These are phyloP conservation scores for Candida tetrigidarum DNA, from an alignment of 1,139 yeast species.

Conservation along the genomic window DNA sequence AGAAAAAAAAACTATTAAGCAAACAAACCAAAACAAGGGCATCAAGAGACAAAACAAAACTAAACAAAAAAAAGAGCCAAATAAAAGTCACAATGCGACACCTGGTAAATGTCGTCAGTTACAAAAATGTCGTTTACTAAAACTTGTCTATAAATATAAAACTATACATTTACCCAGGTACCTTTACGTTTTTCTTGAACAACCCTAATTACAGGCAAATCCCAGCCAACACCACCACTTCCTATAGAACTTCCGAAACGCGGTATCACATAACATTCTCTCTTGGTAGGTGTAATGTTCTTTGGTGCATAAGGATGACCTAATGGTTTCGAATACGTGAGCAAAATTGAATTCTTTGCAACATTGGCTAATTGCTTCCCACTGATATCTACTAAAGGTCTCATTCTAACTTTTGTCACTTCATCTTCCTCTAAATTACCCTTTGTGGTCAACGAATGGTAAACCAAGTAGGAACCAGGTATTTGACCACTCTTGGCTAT, in stretches of 20 bases:
- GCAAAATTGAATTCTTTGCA: constrained; percentile 70
- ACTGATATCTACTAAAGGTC: constrained; percentile 73
- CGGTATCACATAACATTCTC: constrained; percentile 92
- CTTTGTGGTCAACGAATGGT: constrained; percentile 60
- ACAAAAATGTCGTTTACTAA: neutral
- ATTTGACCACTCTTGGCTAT: constrained; percentile 55
- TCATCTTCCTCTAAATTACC: constrained; percentile 36
- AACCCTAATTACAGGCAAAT: constrained; percentile 82
- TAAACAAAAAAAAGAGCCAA: too few species aligned
- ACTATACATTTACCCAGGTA: constrained; percentile 53
- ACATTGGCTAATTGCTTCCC: constrained; percentile 80
- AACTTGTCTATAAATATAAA: neutral
- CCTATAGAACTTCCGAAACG: constrained; percentile 86
- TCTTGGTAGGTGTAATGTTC: constrained; percentile 58
- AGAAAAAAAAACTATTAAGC: neutral
- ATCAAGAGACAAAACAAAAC: too few species aligned
- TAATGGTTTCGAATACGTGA: constrained; percentile 88
- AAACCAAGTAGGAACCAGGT: constrained; percentile 81
- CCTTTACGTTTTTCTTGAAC: constrained; percentile 67
- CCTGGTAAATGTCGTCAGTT: too few species aligned
- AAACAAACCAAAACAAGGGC: neutral
- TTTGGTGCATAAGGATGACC: constrained; percentile 92
- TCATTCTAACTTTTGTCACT: constrained; percentile 63
- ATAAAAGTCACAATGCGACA: too few species aligned
- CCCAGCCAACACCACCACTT: constrained; percentile 91